Conservation (phyloP, 139 green algal species). For the Auxenochlorella pyrenoidosa region DNA sequence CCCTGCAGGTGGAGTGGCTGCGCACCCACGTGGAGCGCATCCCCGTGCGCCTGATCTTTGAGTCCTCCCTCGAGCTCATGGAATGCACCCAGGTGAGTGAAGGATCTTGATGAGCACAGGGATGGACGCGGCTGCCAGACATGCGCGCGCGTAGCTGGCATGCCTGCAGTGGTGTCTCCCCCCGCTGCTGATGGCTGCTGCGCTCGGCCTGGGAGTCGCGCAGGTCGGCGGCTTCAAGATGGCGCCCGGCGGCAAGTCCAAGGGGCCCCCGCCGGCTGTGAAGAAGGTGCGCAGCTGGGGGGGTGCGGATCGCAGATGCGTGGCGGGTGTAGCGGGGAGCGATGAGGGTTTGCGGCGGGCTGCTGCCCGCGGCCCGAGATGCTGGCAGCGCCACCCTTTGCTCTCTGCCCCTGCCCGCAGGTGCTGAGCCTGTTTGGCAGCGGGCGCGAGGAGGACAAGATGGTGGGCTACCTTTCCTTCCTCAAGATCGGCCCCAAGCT, state of each 20-base stretch:
- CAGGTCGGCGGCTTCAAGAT: constrained; percentile 64
- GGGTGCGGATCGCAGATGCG: background rate
- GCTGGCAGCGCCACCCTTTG: background rate
- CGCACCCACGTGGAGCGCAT: constrained; percentile 64
- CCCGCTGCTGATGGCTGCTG: too few species aligned
- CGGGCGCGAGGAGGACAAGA: constrained; percentile 94
- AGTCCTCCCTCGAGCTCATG: constrained; percentile 98
- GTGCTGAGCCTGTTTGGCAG: constrained; percentile 89
- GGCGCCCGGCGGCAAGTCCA: constrained; percentile 67
- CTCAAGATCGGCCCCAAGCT: constrained; percentile 97
- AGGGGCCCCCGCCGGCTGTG: constrained; percentile 91
- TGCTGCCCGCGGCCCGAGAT: too few species aligned
- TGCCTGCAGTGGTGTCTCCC: too few species aligned
- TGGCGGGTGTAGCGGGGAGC: too few species aligned
- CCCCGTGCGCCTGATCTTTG: constrained; percentile 93
- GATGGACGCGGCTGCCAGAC: too few species aligned
- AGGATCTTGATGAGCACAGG: too few species aligned
- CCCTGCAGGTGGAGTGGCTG: constrained; percentile 91
- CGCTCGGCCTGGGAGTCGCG: too few species aligned
- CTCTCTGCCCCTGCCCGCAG: background rate
- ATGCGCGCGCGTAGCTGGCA: too few species aligned
- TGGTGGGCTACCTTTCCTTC: constrained; percentile 91
- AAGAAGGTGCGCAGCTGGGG: constrained; percentile 79
- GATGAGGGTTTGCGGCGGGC: too few species aligned
- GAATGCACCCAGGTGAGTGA: constrained; percentile 68